Evolutionary conservation across 106 monocot species (phyloP), one percentile per base, ranked within the genome.

Genomic region (Allium cepa): DNA sequence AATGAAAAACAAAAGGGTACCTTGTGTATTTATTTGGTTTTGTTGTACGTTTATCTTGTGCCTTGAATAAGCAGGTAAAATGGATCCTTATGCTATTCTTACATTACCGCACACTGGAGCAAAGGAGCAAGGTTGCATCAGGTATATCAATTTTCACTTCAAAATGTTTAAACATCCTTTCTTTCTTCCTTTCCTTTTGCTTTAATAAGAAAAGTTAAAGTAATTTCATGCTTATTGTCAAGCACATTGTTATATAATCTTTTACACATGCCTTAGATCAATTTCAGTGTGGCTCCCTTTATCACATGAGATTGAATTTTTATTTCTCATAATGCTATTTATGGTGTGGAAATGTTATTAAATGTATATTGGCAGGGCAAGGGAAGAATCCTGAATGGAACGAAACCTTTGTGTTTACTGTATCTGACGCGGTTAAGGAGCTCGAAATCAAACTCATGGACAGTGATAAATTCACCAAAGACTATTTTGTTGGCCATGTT

Each of bases 51-150:
- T 9, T 26, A 15, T 65, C 3, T 65, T 9, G 9, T 60, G 57
- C 59, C 22, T 67, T 75, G 60, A 46, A 8, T 51, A 63, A 68
- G 14, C 78, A 88, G 88, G 63, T 60, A 79, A 83, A 0, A 88
- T 93, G 93, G 93, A 93, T 81, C 85, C 93, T 46, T 93, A 83
- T 58, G 93, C 81, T 27, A 62, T 93, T 56, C 68, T 93, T 10
- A 77, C 9, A n/a, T 27, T 93, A 73, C 60, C 85, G 93, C 17
- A 85, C 81, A 8, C 88, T 88, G 68, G 88, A 93, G 66, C 88
- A 93, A 27, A 83, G 70, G 69, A 93, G 93, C 77, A 93, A 83
- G 8, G 60, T 77, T 62, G 88, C 83, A 63, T 72, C 80, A 81
- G 93, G 93, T 93, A 22, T 16, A 53, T 28, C 65, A 8, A 17